Base-by-base conservation (phyloP, 139 green algal genomes). In the Eudorina sp. region DNA sequence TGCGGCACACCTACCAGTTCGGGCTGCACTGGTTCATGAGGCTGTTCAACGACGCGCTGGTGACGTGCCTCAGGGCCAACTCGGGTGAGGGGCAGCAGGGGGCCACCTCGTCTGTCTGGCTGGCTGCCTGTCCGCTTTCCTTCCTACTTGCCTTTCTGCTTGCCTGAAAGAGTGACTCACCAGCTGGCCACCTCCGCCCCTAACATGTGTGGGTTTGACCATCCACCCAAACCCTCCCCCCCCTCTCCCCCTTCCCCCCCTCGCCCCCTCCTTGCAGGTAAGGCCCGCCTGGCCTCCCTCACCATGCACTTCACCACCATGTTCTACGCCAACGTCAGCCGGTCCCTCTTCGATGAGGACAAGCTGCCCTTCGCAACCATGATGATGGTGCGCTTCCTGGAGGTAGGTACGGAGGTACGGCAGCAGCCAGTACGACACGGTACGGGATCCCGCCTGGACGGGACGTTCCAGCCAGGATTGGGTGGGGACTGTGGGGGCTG, bases 271-370 rank as follows among this genome's bases (percentile, higher is more conserved):
- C 64, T 18, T 16, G 64, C 69, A 78, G 86, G 86, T 78, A 75
- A 76, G 29, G 88, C 88, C 31, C 78, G 90, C 4, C 84, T 93
- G 45, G 36, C 88, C 31, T 88, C 53, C 53, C 89, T 94, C 1
- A 91, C 89, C 43, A 58, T 83, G 21, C 85, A 92, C 81, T 94
- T 94, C 46, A 72, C 85, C 29, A 62, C n/a, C 88, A 89, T 90
- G 58, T 83, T 94, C 48, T 94, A 92, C 88, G 78, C 77, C 29
- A 90, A 83, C 58, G 84, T 88, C 1, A 80, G 53, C 82, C 91
- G 93, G 40, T 94, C 90, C 6, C 89, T 96, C 48, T 96, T 96
- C 58, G 94, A 95, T 72, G 93, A 95, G 74, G 93, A 96, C 92
- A 96, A 96, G 91, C 90, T 96, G 77, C 94, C 95, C 29, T 95